Base-by-base conservation (phyloP, 139 green algal genomes). In the Haematococcus lacustris region DNA sequence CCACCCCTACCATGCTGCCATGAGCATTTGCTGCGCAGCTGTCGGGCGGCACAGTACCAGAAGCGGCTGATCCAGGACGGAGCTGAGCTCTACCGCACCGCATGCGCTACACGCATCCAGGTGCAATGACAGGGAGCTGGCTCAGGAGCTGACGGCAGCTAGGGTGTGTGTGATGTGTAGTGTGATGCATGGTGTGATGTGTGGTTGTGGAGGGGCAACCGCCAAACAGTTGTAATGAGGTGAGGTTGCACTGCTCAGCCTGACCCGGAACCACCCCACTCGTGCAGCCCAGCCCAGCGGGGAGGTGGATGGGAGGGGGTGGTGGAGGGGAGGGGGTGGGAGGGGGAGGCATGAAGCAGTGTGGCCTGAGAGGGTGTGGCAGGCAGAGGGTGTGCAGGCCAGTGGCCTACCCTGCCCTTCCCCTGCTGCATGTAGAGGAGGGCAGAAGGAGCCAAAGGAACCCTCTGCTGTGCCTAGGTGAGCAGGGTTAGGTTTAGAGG, bases 41-140 rank as follows among this genome's bases (percentile, higher is more conserved):
- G 88, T 70, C 78, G 88, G 25, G 68, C 78, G 7, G 41, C 80
- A 30, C 70, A 83, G 39, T 92, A 92, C 77, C 81, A 92, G 75
- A 89, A 89, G 77, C 60, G 57, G 5, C 51, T 73, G 0, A 88
- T 93, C 32, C 60, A 61, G 3, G 83, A 93, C 68, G 87, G 81
- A 0, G 62, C 69, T 28, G 62, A 72, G 47, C 65, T 75, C 3
- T 86, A 85, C 66, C 53, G 47, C 1, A 35, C 82, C 37, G 60
- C 41, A 28, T 91, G 82, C 37, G 86, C 82, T 7, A 81, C 61
- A 6, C 39, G 25, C 23, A 75, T 75, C 35, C 70, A 76, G 68
- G 75, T 80, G n/a, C n/a, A n/a, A n/a, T n/a, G n/a, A n/a, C n/a
- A n/a, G n/a, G n/a, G n/a, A n/a, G n/a, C n/a, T n/a, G n/a, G n/a